Evolutionary conservation across 164 flowering plant genomes (phyloP), one percentile per base, ranked within the genome.

Genomic region (Nymphaea thermarum): DNA sequence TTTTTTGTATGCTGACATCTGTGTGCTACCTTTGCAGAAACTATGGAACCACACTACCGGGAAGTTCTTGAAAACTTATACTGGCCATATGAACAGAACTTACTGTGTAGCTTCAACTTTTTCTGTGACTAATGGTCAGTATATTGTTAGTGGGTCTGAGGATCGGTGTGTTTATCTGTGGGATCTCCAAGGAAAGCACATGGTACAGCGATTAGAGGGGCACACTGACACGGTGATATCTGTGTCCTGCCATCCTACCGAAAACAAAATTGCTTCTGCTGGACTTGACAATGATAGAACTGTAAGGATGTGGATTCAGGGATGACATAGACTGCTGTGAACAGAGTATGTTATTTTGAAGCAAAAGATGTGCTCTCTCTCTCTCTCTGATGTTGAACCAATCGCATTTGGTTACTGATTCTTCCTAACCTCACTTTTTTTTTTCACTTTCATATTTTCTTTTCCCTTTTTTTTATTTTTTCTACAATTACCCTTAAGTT

Each of bases 101-200:
- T 87, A 82, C 75, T 91, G 97, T 80, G 76, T 91, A 75, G 81
- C 81, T 53, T 75, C 98, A 3, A 85, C 95, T 16, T 94, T 94
- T 73, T 89, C 93, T 0, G 93, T 94, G 25, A 89, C 97, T 3
- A 85, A 80, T 72, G 96, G 93, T 74, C 89, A 87, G 77, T 91
- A 88, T 72, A 88, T 94, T 45, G 91, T 94, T 6, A 88, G 98
- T 69, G 99, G 99, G 16, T 94, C 99, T 2, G 99, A 94, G 77
- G 99, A 94, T 73, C 71, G 77, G 2, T 88, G 91, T 67, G 83
- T 94, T 6, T 94, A 88, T 76, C 10, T 92, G 17, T 92, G 99
- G 99, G 97, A 94, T 83, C 81, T 94, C 15, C 96, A 90, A 72
- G 82, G 78, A 62, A 91, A 86, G 76, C 80, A 73, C 61, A 74